Evolutionary conservation across 2,329 filamentous ascomycete genomes (phyloP).

Genomic region (Aspergillus udagawae): DNA sequence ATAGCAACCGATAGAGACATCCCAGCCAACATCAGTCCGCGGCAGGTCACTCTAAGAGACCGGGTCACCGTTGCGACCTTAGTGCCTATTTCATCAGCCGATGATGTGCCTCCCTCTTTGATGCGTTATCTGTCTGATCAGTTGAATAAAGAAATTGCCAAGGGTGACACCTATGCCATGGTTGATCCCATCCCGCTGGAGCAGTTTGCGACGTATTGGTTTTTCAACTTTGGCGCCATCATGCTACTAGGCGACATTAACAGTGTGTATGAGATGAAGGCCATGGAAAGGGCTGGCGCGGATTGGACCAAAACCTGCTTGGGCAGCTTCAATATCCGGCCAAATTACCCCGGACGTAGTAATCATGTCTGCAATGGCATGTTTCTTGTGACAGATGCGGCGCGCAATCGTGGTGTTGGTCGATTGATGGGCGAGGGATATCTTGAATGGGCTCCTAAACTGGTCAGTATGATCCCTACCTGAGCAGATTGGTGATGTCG

Average conservation of each 20-base stretch:
- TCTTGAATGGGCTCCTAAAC: conserved; percentile 69
- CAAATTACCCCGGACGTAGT: conserved; percentile 86
- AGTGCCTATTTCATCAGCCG: conserved; percentile 72
- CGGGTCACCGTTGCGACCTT: conserved; percentile 79
- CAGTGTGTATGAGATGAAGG: conserved; percentile 51
- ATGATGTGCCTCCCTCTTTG: conserved; percentile 71
- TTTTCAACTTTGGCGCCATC: conserved; percentile 82
- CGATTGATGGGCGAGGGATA: conserved; percentile 73
- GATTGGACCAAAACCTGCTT: conserved; percentile 81
- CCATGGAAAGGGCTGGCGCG: conserved; percentile 50
- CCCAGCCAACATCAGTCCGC: conserved; percentile 65
- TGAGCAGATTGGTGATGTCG: neutral
- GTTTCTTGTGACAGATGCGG: conserved; percentile 69
- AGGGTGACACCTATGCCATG: conserved; percentile 90
- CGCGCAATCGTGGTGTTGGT: conserved; percentile 70
- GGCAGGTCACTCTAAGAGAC: conserved; percentile 77
- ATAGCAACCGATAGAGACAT: conserved; percentile 45
- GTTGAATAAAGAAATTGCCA: conserved; percentile 85
- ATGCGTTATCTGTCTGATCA: conserved; percentile 76
- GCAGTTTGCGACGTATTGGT: conserved; percentile 80
- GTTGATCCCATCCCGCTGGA: conserved; percentile 69
- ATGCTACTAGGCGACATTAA: conserved; percentile 78
- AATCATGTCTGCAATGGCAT: conserved; percentile 80
- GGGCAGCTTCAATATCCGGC: conserved; percentile 91
- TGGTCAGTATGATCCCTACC: conserved; percentile 37